Percentiles rank a stretch among this genome's conserved stretches.
These are phyloP conservation scores for Talaromyces stipitatus DNA, from an alignment of 495 filamentous ascomycete species.

Conservation along the genomic window DNA sequence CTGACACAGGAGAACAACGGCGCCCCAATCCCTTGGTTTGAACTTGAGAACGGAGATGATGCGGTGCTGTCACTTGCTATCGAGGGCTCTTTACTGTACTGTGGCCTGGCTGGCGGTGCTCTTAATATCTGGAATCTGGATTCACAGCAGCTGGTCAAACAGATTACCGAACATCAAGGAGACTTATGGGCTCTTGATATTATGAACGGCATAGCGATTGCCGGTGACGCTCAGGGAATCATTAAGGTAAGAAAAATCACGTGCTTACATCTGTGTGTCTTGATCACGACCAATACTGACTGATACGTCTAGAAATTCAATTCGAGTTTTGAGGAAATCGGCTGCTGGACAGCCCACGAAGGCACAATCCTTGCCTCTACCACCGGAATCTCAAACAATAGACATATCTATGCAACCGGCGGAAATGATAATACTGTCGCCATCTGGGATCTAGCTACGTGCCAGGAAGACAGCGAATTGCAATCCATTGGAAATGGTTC, in stretches of 20 bases:
- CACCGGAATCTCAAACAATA: conserved; percentile 54
- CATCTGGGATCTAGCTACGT: conserved; percentile 74
- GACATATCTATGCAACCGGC: conserved; percentile 82
- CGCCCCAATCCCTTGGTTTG: conserved; percentile 46
- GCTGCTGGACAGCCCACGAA: conserved; percentile 76
- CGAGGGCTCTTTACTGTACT: conserved; percentile 85
- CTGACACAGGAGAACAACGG: conserved; percentile 44
- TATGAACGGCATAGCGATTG: conserved; percentile 76
- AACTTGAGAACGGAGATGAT: conserved; percentile 73
- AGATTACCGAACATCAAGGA: conserved; percentile 67
- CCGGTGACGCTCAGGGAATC: conserved; percentile 69
- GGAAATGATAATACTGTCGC: conserved; percentile 85
- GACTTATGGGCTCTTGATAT: conserved; percentile 84
- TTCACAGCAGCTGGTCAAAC: conserved; percentile 81
- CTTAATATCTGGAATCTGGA: conserved; percentile 97
- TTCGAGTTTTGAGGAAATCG: conserved; percentile 77
- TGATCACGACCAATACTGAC: no score
- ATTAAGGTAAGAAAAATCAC: conserved; percentile 55
- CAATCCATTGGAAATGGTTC: conserved; percentile 54
- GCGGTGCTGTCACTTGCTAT: conserved; percentile 76
- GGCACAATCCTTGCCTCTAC: conserved; percentile 86
- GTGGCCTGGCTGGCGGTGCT: conserved; percentile 80
- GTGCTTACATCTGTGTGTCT: not conserved
- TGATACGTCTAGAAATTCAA: conserved; percentile 60
- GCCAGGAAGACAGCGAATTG: conserved; percentile 32